Evolutionary conservation across 768 basidiomycete species (phyloP).

Genomic region (Chlorophyllum brunneum): DNA sequence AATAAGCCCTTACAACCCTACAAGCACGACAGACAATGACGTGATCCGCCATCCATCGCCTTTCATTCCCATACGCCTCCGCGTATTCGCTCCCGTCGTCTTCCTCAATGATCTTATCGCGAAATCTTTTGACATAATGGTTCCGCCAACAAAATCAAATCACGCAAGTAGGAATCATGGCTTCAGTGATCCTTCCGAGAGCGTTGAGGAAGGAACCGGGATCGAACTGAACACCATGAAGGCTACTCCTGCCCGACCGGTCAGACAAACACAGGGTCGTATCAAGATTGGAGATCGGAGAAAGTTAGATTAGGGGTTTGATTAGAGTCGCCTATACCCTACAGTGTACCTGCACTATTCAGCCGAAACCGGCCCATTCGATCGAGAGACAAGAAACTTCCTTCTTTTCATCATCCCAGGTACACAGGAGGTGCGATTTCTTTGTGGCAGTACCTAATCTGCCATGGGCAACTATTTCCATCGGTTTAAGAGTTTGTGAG

Average conservation of each 20-base stretch:
- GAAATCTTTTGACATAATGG: conserved; percentile 33
- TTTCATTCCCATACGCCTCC: conserved; percentile 75
- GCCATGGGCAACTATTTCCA: conserved; percentile 96
- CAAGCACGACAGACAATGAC: conserved; percentile 29
- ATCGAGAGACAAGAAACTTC: conserved; percentile 73
- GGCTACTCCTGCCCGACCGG: conserved; percentile 6
- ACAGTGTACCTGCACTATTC: not conserved
- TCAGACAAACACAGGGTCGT: conserved; percentile 23
- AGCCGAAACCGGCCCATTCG: conserved; percentile 92
- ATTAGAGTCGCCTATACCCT: conserved; percentile 1
- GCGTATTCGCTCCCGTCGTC: conserved; percentile 70
- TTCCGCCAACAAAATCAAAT: conserved; percentile 25
- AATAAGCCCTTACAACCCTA: conserved; percentile 68
- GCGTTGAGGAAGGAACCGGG: conserved; percentile 53
- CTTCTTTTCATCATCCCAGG: conserved; percentile 73
- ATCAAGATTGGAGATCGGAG: conserved; percentile 36
- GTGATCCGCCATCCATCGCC: conserved; percentile 65
- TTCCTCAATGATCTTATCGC: conserved; percentile 73
- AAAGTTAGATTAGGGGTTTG: conserved; percentile 43
- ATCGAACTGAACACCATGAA: conserved; percentile 27
- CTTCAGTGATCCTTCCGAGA: conserved; percentile 51
- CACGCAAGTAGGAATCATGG: conserved; percentile 24
- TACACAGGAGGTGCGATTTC: conserved; percentile 89
- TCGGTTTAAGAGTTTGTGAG: conserved; percentile 59
- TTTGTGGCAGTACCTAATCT: conserved; percentile 95